These are phyloP conservation scores for Arthrobotrys megalospora DNA, from an alignment of 2,329 filamentous ascomycete genomes.

Conservation along the genomic window DNA sequence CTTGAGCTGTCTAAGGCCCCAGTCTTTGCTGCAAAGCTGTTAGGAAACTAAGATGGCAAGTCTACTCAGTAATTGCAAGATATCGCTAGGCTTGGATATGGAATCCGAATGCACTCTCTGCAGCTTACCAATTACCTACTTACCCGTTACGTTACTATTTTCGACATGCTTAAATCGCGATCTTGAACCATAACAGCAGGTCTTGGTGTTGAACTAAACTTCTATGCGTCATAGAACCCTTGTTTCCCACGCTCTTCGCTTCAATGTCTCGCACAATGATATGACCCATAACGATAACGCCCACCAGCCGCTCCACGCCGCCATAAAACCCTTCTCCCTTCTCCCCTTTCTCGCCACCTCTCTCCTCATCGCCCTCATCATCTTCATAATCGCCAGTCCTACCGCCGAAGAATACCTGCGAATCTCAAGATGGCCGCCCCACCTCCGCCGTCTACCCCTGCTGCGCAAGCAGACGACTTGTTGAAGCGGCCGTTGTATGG, in stretches of 20 bases:
- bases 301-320: conserved; percentile 21
- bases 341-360: conserved; percentile 18
- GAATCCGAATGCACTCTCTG: too few relatives aligned
- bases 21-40: background rate
- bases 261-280: conserved; percentile 32
- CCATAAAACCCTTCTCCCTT: conserved; percentile 42
- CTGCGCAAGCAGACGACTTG: conserved; percentile 66
- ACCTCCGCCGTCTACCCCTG: conserved; percentile 46
- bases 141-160: conserved; percentile 1
- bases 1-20: background rate
- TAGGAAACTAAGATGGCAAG: too few relatives aligned
- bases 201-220: conserved; percentile 17
- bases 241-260: conserved; percentile 15
- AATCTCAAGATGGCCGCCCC: conserved; percentile 51
- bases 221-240: conserved; percentile 28
- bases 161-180: background rate
- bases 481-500: conserved; percentile 68
- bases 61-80: too few relatives aligned
- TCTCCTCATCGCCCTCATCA: conserved; percentile 33
- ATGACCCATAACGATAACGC: conserved; percentile 35
- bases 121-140: background rate
- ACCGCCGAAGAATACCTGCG: conserved; percentile 35
- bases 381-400: conserved; percentile 31
- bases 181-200: conserved; percentile 5
- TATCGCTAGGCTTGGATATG: too few relatives aligned